Base-by-base conservation (phyloP, 208 protist genomes). In the Spongospora subterranea region DNA sequence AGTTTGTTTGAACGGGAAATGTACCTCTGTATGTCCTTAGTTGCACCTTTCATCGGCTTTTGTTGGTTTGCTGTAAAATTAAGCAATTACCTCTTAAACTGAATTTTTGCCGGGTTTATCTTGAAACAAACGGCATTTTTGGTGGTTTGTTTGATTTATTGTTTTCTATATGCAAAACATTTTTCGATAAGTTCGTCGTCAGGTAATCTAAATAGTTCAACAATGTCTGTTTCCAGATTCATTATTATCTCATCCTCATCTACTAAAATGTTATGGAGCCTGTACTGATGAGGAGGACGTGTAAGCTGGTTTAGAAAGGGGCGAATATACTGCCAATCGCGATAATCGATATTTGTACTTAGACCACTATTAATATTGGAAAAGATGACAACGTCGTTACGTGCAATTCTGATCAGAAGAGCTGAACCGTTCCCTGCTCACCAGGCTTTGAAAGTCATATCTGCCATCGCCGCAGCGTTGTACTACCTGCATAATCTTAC, bases 151-250 rank as follows among this genome's bases (percentile, higher is more conserved):
- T n/a, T n/a, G n/a, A n/a, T n/a, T n/a, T n/a, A n/a, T n/a, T n/a
- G n/a, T n/a, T n/a, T n/a, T n/a, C n/a, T n/a, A n/a, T n/a, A n/a
- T n/a, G n/a, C n/a, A n/a, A n/a, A n/a, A n/a, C n/a, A n/a, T n/a
- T n/a, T n/a, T n/a, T n/a, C n/a, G n/a, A n/a, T n/a, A n/a, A n/a
- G n/a, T n/a, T n/a, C n/a, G n/a, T n/a, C n/a, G n/a, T n/a, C n/a
- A n/a, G n/a, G n/a, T n/a, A n/a, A n/a, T n/a, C n/a, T n/a, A n/a
- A n/a, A n/a, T n/a, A n/a, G n/a, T n/a, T n/a, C n/a, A n/a, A n/a
- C n/a, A n/a, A n/a, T n/a, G n/a, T n/a, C n/a, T n/a, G n/a, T 82
- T 45, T 82, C 71, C n/a, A 82, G 71, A 82, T 82, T 82, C 71
- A n/a, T 82, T 82, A n/a, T 43, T 82, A 43, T 82, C 71, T 6